Base-by-base conservation (phyloP, 257 asterid genomes). In the Solanum dulcamara region DNA sequence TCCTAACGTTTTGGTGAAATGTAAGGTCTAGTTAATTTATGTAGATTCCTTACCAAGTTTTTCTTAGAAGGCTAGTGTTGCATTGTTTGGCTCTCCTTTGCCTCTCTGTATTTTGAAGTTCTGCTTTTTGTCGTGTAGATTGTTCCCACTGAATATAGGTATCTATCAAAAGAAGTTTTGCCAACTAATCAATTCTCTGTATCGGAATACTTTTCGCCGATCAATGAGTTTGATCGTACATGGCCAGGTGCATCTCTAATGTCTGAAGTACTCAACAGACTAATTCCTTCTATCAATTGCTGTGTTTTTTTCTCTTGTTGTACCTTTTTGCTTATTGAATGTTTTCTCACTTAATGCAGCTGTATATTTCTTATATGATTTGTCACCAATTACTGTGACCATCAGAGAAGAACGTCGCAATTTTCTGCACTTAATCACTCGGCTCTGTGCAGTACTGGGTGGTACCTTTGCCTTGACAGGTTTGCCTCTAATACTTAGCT, bases 401-500 rank as follows among this genome's bases (percentile, higher is more conserved):
- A 97, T 97, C 86, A 92, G 90, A 87, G 99, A 97, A 90, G 99
- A 97, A 89, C 99, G 98, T 53, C 97, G 96, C 85, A 97, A 96
- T 92, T 97, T 97, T 89, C 98, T 95, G 86, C 99, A 97, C 92
- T 97, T 97, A 90, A 88, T 97, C 84, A 97, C 99, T 32, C 98
- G 99, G 70, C 95, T 97, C 64, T 97, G 96, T 91, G 99, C 99
- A 17, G 98, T 97, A 85, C 91, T 97, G 62, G 99, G 99, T 81
- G 99, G 99, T 79, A 97, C 99, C 85, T 97, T 97, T 89, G 99
- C 99, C 87, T 83, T 97, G 85, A 94, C 99, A 92, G 99, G 99
- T 97, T 84, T 30, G 92, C 86, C 62, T 53, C 81, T 68, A 35
- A 80, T 30, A 48, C 17, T 48, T 28, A 28, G 44, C 64, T 48